phyloP scores from a whole-genome alignment of 352 stramenopile species.

The Elongisporangium undulatum region DNA sequence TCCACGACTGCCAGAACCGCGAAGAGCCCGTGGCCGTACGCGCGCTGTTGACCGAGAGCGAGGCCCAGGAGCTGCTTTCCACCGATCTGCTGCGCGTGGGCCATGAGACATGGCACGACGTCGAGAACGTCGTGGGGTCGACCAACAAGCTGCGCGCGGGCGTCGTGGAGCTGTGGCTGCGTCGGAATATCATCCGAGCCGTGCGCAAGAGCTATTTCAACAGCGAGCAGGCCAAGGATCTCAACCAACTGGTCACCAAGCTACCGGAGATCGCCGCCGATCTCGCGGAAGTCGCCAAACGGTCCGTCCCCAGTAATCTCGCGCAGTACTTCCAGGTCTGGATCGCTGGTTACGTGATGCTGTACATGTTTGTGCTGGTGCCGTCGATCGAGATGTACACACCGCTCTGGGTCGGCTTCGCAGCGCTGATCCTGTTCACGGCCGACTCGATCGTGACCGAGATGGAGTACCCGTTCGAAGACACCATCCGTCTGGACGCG shows the following conservation, averaged over 20 bases:
- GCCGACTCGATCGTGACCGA: slow-evolving; percentile 36
- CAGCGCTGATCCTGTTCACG: slow-evolving; percentile 42
- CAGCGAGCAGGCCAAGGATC: slow-evolving; percentile 36
- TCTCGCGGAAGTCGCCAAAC: slow-evolving; percentile 44
- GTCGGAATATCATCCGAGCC: slow-evolving; percentile 34
- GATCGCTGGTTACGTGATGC: slow-evolving; percentile 37
- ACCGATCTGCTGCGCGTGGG: slow-evolving; percentile 34
- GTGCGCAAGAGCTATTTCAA: slow-evolving; percentile 34
- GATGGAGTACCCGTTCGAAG: slow-evolving; percentile 51
- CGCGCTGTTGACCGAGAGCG: slow-evolving; percentile 35
- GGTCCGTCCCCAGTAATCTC: slow-evolving; percentile 42
- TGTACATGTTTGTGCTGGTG: slow-evolving; percentile 26
- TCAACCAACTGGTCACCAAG: slow-evolving; percentile 40
- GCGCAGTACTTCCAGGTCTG: slow-evolving; percentile 34
- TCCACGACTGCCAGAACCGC: slow-evolving; percentile 50
- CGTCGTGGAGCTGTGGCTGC: slow-evolving; percentile 57
- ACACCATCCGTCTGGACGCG: slow-evolving; percentile 38
- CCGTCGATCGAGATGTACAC: background rate
- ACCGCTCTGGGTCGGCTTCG: slow-evolving; percentile 16
- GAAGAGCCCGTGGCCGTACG: slow-evolving; percentile 35
- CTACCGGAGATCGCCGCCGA: slow-evolving; percentile 48
- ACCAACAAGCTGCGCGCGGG: slow-evolving; percentile 43
- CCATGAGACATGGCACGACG: slow-evolving; percentile 37
- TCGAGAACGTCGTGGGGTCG: slow-evolving; percentile 38
- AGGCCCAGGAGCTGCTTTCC: slow-evolving; percentile 29